Evolutionary conservation across 2,329 filamentous ascomycete genomes (phyloP), one percentile per base, ranked within the genome.

Genomic region (Colletotrichum simmondsii): DNA sequence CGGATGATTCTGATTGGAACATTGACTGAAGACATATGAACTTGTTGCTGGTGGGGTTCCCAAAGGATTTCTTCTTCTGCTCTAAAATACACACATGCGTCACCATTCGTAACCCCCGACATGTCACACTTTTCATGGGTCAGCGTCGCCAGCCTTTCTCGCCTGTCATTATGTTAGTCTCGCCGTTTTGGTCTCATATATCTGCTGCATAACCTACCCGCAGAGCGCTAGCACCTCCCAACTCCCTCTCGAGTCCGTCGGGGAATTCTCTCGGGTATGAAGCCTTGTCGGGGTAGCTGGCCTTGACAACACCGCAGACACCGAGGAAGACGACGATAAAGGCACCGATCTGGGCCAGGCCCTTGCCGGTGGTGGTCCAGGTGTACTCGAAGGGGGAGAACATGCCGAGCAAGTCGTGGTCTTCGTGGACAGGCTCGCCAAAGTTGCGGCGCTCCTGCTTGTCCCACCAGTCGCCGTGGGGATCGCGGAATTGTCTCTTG

Each of bases 391-490:
- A 92, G 2, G 95, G 91, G 63, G 94, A 93, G 85, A 99, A 96
- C 76, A 98, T 93, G 78, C 95, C 95, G 71, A 98, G 88, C 71
- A 95, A 89, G 82, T 99, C 97, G 84, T 98, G 93, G 83, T 99
- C 97, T 85, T 99, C 97, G 84, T 99, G 96, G 65, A 97, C 91
- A 14, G 96, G 94, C 85, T 99, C 97, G 84, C 95, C 95, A 82
- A 94, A 98, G 89, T 99, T 98, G 80, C 97, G 92, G 82, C 95
- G 92, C 84, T 98, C 97, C 86, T 99, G 97, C 84, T 95, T 93
- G 85, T 99, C 96, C 94, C 95, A 98, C 95, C 95, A 99, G 81
- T 94, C 92, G 81, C 85, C 96, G 82, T 98, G 91, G 46, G 97
- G 97, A 83, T 98, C 97, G 82, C 97, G 94, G 86, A 95, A 94